Conservation (phyloP, 441 rosid genomes). For the Arabidopsis hybrid region DNA sequence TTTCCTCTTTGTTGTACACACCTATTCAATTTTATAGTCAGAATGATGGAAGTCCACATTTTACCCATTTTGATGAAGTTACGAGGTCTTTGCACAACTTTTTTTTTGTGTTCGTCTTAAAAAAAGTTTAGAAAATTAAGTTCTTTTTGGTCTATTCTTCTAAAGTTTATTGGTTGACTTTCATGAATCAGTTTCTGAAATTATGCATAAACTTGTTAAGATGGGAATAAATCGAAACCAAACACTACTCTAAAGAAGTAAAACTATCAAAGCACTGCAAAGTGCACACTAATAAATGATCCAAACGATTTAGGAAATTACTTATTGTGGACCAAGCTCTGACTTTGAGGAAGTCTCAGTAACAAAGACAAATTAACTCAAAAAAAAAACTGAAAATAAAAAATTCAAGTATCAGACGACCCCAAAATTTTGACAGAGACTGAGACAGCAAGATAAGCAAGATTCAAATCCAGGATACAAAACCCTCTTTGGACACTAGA, state of each 20-base stretch:
- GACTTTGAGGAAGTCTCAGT: conserved; percentile 29
- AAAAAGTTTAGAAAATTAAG: too few relatives aligned
- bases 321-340: conserved; percentile 31
- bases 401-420: conserved; percentile 32
- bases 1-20: conserved; percentile 3
- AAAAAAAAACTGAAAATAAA: not conserved
- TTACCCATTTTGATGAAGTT: conserved; percentile 22
- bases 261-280: not conserved
- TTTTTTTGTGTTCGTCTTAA: not conserved
- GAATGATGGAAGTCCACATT: not conserved
- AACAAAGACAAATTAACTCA: conserved; percentile 20
- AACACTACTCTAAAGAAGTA: not conserved
- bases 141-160: too few relatives aligned
- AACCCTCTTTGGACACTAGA: conserved; percentile 34
- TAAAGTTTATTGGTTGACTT: not conserved
- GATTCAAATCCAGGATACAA: conserved; percentile 43
- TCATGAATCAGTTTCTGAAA: not conserved
- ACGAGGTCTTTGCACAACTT: conserved; percentile 34
- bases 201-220: not conserved
- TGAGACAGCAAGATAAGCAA: conserved; percentile 36
- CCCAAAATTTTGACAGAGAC: conserved; percentile 41
- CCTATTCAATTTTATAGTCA: conserved; percentile 27
- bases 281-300: not conserved
- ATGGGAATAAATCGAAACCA: not conserved
- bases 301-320: conserved; percentile 15